Conservation (phyloP, 495 filamentous ascomycete genomes). For the Parathielavia hyrcaniae region DNA sequence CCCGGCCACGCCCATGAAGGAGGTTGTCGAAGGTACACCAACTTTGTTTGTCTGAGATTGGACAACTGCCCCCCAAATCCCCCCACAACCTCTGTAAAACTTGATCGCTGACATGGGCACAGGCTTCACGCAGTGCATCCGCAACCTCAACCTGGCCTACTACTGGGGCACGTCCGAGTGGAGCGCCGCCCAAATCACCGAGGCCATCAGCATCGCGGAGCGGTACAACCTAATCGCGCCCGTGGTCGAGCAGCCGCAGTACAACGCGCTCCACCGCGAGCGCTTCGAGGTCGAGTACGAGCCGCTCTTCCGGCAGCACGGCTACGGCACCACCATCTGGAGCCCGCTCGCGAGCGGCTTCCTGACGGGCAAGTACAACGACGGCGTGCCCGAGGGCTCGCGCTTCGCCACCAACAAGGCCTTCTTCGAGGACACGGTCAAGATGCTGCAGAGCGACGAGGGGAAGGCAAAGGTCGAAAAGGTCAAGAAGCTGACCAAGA, state of each 20-base stretch:
- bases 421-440: conserved; percentile 38
- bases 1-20: conserved; percentile 76
- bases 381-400: conserved; percentile 54
- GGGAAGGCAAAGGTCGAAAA: conserved; percentile 41
- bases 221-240: conserved; percentile 72
- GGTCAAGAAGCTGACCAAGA: conserved; percentile 45
- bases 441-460: conserved; percentile 30
- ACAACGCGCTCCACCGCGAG: conserved; percentile 68
- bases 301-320: conserved; percentile 55
- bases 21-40: conserved; percentile 58
- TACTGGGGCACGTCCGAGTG: conserved; percentile 93
- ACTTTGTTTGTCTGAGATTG: too few relatives aligned
- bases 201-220: conserved; percentile 69
- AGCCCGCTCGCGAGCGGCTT: conserved; percentile 64
- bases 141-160: conserved; percentile 64
- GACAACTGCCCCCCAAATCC: too few relatives aligned
- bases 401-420: conserved; percentile 44
- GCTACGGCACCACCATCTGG: conserved; percentile 66
- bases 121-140: conserved; percentile 71
- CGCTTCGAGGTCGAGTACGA: conserved; percentile 72
- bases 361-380: conserved; percentile 77
- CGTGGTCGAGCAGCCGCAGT: conserved; percentile 77
- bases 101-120: too few relatives aligned
- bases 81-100: too few relatives aligned
- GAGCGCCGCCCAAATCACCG: conserved; percentile 71